Conservation (phyloP, 192 early-diverging fungal genomes). For the Entomortierella parvispora region DNA sequence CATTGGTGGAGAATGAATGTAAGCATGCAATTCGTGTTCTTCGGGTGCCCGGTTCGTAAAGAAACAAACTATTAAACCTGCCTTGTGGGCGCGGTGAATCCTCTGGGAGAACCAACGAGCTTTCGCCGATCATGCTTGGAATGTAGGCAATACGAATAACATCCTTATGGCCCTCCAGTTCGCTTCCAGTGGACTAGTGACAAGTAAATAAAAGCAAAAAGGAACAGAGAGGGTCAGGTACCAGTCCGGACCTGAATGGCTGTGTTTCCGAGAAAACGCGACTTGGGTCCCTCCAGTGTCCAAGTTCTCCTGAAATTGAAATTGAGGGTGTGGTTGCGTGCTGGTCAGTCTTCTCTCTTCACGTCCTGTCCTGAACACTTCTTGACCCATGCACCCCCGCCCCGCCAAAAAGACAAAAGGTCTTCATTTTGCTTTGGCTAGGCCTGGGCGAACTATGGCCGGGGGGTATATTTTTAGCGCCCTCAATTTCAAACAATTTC, state of each 20-base stretch:
- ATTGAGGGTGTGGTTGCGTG: not conserved
- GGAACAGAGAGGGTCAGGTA: not conserved
- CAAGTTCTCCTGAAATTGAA: not conserved
- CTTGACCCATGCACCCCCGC: too few species aligned
- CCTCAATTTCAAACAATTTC: too few species aligned
- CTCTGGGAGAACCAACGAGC: constrained; percentile 12
- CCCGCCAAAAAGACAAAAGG: too few species aligned
- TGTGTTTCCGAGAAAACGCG: not conserved
- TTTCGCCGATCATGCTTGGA: constrained; percentile 47
- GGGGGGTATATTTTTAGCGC: too few species aligned
- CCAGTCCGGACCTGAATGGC: not conserved
- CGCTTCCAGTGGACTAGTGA: constrained; percentile 5
- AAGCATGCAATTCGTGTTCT: too few species aligned
- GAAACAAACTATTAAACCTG: too few species aligned
- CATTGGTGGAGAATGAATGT: not conserved
- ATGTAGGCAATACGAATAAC: constrained; percentile 51
- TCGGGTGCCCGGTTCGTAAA: too few species aligned
- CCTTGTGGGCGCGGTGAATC: too few species aligned
- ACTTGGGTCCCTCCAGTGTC: too few species aligned
- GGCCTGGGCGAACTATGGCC: too few species aligned
- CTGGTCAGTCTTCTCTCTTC: not conserved
- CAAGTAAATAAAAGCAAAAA: not conserved
- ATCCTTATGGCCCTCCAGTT: constrained; percentile 28
- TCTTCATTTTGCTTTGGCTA: too few species aligned
- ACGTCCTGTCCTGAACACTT: too few species aligned